phyloP scores from a whole-genome alignment of 169 alveolate genomes.

The Neospora caninum region DNA sequence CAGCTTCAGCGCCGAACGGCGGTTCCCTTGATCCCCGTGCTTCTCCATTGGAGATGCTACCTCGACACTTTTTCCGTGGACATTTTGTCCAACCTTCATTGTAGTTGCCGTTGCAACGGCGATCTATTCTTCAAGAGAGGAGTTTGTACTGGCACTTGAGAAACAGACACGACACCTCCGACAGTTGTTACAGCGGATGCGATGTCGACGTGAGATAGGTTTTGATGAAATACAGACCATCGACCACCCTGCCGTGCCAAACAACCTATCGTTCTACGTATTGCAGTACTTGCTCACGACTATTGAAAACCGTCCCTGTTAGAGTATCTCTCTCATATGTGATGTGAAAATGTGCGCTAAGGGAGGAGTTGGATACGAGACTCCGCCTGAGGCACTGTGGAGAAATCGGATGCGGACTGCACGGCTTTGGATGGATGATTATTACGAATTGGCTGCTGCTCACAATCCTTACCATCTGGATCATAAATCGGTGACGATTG shows the following conservation, averaged over 20 bases:
- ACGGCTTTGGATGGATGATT: slow-evolving; percentile 73
- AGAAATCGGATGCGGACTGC: slow-evolving; percentile 74
- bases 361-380: slow-evolving; percentile 72
- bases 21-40: too few species aligned
- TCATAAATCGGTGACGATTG: not conserved
- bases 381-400: slow-evolving; percentile 71
- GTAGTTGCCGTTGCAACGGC: not conserved
- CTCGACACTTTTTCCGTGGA: too few species aligned
- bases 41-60: too few species aligned
- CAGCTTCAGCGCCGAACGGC: too few species aligned
- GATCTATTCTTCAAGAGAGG: not conserved
- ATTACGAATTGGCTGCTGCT: slow-evolving; percentile 66
- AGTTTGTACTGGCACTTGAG: not conserved
- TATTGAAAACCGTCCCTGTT: not conserved
- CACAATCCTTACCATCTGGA: slow-evolving; percentile 23
- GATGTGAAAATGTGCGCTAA: slow-evolving; percentile 25
- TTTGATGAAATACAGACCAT: not conserved
- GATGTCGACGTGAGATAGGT: not conserved
- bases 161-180: not conserved
- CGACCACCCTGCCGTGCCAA: not conserved
- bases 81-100: not conserved
- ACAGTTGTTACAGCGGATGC: not conserved
- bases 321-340: slow-evolving; percentile 57
- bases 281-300: not conserved
- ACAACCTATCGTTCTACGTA: not conserved